Evolutionary conservation across 345 rosid genomes (phyloP).

Genomic region (Luvunga scandens): DNA sequence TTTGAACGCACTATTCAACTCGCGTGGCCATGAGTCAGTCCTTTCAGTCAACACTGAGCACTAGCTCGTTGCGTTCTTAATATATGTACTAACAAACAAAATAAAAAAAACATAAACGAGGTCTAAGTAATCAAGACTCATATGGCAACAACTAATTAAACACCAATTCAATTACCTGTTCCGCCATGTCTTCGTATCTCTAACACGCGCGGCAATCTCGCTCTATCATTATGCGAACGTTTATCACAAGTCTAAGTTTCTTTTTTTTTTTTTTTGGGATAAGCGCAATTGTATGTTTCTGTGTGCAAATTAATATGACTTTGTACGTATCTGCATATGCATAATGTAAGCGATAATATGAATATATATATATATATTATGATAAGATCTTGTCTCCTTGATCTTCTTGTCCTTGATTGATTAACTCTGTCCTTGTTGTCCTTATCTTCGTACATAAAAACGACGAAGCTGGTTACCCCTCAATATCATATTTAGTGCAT

Average conservation of each 20-base stretch:
- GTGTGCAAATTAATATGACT: neutral
- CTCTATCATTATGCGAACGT: neutral
- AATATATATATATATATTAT: neutral
- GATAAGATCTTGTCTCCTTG: constrained; percentile 32
- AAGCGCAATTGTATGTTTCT: neutral
- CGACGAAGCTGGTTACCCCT: neutral
- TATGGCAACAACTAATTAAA: constrained; percentile 1
- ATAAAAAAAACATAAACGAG: neutral
- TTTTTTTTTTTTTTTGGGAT: too few species aligned
- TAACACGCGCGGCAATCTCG: constrained; percentile 10
- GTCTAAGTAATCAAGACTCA: neutral
- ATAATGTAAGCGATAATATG: neutral
- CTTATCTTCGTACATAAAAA: neutral
- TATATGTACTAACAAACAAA: neutral
- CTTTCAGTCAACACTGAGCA: neutral
- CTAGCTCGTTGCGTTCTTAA: neutral
- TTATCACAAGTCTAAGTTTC: neutral
- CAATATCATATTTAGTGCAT: neutral
- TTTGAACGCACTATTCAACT: too few species aligned
- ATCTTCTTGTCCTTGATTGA: neutral
- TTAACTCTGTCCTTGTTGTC: neutral
- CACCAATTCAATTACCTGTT: constrained; percentile 11
- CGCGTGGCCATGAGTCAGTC: neutral
- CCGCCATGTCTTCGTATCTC: constrained; percentile 23
- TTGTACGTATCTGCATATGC: neutral